phyloP scores from a whole-genome alignment of 2,329 filamentous ascomycete genomes.

The Exophiala sp. region DNA sequence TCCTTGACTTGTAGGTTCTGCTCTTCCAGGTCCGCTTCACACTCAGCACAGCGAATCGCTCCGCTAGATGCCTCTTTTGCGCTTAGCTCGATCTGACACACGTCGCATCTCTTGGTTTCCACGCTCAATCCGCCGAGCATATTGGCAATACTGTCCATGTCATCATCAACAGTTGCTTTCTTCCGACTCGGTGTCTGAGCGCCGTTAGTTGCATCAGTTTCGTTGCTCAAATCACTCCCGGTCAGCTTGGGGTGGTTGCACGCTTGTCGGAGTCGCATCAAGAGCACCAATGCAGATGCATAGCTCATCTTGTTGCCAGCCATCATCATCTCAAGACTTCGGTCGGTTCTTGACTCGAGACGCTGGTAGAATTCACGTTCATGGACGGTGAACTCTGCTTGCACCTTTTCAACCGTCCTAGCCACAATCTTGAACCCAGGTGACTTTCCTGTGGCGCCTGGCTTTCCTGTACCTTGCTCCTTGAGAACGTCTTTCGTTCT shows the following conservation, averaged over 20 bases:
- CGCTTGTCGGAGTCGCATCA: constrained; percentile 85
- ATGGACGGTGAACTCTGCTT: constrained; percentile 71
- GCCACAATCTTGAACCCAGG: constrained; percentile 86
- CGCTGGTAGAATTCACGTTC: constrained; percentile 84
- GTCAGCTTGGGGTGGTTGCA: constrained; percentile 93
- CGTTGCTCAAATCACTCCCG: constrained; percentile 77
- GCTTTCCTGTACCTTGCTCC: constrained; percentile 66
- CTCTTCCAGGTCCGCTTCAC: constrained; percentile 68
- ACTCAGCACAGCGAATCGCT: constrained; percentile 66
- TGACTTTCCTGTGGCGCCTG: constrained; percentile 51
- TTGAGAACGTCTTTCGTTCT: constrained; percentile 96
- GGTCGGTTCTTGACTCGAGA: constrained; percentile 78
- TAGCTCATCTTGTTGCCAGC: constrained; percentile 76
- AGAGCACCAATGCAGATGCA: constrained; percentile 84
- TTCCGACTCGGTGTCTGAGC: constrained; percentile 44
- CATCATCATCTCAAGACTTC: constrained; percentile 86
- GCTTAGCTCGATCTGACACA: constrained; percentile 70
- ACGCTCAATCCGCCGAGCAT: constrained; percentile 83
- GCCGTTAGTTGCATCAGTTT: constrained; percentile 73
- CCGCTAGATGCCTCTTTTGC: constrained; percentile 53
- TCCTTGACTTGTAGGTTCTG: constrained; percentile 42
- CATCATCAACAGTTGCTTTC: constrained; percentile 54
- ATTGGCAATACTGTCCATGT: constrained; percentile 79
- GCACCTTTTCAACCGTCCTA: constrained; percentile 78
- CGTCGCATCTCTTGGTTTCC: constrained; percentile 71